A percentile compares a stretch with the other conserved stretches of the same genome.
Conservation (phyloP, 2,329 filamentous ascomycete species). For the Sporothrix variecibatus region DNA sequence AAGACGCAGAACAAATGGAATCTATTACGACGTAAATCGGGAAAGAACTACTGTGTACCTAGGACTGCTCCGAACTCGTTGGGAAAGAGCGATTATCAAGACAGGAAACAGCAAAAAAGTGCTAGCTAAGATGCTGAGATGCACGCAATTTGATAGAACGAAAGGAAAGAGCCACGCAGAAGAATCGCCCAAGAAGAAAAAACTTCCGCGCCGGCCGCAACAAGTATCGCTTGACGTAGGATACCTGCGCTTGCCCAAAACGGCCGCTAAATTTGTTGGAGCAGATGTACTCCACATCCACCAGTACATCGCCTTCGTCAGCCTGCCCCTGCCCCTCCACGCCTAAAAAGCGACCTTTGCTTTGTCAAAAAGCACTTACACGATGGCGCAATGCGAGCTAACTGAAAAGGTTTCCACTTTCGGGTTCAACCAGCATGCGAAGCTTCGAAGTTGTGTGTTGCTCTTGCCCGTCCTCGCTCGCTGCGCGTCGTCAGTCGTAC, state of each 20-base stretch:
- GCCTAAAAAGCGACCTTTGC: slow-evolving; percentile 7
- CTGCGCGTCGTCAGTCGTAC: slow-evolving; percentile 8
- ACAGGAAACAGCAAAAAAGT: background rate
- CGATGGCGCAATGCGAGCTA: slow-evolving; percentile 34
- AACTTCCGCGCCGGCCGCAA: slow-evolving; percentile 7
- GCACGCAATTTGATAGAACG: background rate
- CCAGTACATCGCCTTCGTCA: background rate
- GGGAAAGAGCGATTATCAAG: background rate
- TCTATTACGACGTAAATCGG: background rate
- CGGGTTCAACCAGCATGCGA: slow-evolving; percentile 1
- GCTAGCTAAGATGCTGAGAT: background rate
- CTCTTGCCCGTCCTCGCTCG: slow-evolving; percentile 17
- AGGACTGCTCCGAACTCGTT: background rate
- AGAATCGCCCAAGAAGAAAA: slow-evolving; percentile 4
- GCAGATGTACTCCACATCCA: background rate
- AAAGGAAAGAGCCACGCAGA: background rate
- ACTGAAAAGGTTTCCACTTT: slow-evolving; percentile 25
- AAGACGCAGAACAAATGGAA: background rate
- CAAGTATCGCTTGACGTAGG: background rate
- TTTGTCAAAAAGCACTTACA: slow-evolving; percentile 28
- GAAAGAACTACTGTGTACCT: background rate
- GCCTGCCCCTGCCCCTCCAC: slow-evolving; percentile 6
- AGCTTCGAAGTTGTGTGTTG: slow-evolving; percentile 5
- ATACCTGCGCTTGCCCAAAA: background rate
- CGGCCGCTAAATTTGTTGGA: background rate